Percentiles rank a stretch among this genome's conserved stretches.
These are phyloP conservation scores for Cladosporium cucumerinum DNA, from an alignment of 2,329 filamentous ascomycete genomes.

Conservation along the genomic window DNA sequence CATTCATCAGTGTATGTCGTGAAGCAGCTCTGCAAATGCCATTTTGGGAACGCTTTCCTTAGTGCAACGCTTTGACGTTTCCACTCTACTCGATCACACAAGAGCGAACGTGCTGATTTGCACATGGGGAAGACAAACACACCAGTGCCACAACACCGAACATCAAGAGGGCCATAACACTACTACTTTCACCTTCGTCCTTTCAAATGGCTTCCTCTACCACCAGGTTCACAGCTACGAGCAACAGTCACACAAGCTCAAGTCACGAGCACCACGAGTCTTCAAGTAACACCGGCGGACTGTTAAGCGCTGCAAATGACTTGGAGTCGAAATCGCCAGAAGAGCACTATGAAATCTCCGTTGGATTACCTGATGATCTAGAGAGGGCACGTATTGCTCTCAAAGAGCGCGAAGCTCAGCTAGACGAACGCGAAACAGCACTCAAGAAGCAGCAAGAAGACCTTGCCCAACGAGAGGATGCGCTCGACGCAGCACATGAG, in stretches of 20 bases:
- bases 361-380: background rate
- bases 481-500: constrained; percentile 11
- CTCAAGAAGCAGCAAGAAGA: background rate
- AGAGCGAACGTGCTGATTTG: background rate
- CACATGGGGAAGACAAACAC: background rate
- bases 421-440: constrained; percentile 7
- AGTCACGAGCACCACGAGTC: background rate
- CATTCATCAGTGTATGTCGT: background rate
- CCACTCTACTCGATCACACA: background rate
- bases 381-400: background rate
- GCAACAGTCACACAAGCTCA: background rate
- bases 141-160: background rate
- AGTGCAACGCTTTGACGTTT: background rate
- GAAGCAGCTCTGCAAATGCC: background rate
- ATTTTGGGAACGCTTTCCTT: background rate
- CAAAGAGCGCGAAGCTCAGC: constrained; percentile 2
- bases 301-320: background rate
- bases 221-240: background rate
- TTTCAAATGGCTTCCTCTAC: background rate
- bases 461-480: background rate
- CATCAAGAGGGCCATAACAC: background rate
- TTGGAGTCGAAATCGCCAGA: background rate
- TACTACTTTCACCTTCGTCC: too few relatives aligned
- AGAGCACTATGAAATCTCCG: background rate
- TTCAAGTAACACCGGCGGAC: background rate